A percentile compares a stretch with the other conserved stretches of the same genome.
phyloP scores from a whole-genome alignment of 257 asterid species.

The Nicotiana tomentosiformis region DNA sequence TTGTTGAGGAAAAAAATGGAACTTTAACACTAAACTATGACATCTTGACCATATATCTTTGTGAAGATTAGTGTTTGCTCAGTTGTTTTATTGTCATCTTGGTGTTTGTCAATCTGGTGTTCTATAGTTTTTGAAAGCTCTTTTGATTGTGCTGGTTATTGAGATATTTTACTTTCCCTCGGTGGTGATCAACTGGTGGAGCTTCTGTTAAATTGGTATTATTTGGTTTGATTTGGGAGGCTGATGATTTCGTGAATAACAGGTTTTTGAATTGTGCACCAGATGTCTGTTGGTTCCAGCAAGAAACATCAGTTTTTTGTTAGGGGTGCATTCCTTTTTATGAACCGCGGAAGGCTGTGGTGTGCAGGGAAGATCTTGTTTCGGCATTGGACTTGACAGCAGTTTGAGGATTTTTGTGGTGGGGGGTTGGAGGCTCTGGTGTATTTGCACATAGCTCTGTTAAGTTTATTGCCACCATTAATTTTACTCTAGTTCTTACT shows the following conservation, averaged over 20 bases:
- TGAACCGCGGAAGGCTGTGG: conserved; percentile 71
- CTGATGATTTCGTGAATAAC: conserved; percentile 33
- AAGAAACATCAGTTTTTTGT: conserved; percentile 54
- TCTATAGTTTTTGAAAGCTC: not conserved
- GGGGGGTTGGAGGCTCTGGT: conserved; percentile 16
- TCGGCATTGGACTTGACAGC: conserved; percentile 84
- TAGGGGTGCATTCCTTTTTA: conserved; percentile 66
- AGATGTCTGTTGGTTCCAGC: conserved; percentile 89
- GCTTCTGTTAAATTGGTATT: not conserved
- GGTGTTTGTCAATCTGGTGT: not conserved
- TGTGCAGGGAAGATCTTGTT: conserved; percentile 51
- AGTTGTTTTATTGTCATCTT: not conserved
- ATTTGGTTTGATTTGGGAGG: conserved; percentile 11
- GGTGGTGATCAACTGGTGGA: not conserved
- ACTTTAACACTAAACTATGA: too few species aligned
- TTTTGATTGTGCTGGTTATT: not conserved
- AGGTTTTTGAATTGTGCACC: conserved; percentile 62
- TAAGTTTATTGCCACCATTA: not conserved
- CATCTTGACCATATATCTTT: too few species aligned
- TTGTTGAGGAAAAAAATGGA: too few species aligned
- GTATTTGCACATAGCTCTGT: conserved; percentile 9
- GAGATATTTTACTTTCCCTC: not conserved
- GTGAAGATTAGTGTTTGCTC: too few species aligned
- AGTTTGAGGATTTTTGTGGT: conserved; percentile 9
- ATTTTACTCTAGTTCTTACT: not conserved